A percentile compares a stretch with the other conserved stretches of the same genome.
These are phyloP conservation scores for Vitis labrusca DNA, from an alignment of 164 flowering plant genomes.

Conservation along the genomic window DNA sequence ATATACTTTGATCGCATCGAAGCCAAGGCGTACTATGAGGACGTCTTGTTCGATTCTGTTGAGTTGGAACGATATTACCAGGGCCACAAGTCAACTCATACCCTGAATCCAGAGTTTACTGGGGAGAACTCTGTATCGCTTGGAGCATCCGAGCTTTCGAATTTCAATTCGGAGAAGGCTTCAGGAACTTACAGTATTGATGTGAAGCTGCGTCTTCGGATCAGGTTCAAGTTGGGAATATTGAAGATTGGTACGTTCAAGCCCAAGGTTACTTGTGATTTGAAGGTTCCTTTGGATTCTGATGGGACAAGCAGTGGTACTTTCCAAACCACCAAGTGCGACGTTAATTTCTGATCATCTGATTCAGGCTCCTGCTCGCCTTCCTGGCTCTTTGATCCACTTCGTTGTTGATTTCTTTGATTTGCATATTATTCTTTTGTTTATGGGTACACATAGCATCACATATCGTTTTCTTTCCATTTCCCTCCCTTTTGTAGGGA, in stretches of 20 bases:
- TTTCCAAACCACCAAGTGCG: conserved; percentile 35
- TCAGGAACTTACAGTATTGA: conserved; percentile 43
- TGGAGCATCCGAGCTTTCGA: background rate
- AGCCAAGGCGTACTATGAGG: conserved; percentile 52
- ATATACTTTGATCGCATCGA: conserved; percentile 71
- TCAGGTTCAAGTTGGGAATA: conserved; percentile 51
- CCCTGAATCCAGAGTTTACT: conserved; percentile 19
- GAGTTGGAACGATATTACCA: conserved; percentile 46
- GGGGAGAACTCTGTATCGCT: conserved; percentile 35
- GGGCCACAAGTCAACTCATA: conserved; percentile 55
- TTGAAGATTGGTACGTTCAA: conserved; percentile 37
- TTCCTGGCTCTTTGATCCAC: too few relatives aligned
- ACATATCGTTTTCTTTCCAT: too few relatives aligned
- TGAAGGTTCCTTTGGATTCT: conserved; percentile 55
- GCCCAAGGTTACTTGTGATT: conserved; percentile 55
- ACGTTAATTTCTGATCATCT: conserved; percentile 25
- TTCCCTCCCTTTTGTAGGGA: too few relatives aligned
- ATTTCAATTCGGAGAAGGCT: conserved; percentile 31
- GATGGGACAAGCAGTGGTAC: background rate
- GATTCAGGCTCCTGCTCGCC: too few relatives aligned
- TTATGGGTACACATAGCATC: too few relatives aligned
- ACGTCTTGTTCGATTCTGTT: conserved; percentile 30
- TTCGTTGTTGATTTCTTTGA: too few relatives aligned
- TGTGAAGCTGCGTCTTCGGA: conserved; percentile 43
- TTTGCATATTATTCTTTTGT: too few relatives aligned